These are phyloP conservation scores for Talaromyces liani DNA, from an alignment of 495 filamentous ascomycete genomes.

Conservation along the genomic window DNA sequence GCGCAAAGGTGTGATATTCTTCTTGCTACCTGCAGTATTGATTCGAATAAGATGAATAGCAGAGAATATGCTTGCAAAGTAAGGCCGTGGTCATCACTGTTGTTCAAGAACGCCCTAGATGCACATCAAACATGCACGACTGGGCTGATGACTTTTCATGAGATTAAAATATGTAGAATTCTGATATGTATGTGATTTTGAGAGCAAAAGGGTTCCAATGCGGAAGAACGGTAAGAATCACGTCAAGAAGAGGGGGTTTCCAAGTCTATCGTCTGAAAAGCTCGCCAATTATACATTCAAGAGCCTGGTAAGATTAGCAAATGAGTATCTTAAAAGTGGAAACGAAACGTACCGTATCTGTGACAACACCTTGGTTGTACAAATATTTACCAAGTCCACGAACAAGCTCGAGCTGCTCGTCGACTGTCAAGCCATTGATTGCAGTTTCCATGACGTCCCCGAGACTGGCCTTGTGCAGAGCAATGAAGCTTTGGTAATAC, in stretches of 20 bases:
- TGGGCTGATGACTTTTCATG: not conserved
- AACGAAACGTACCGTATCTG: slow-evolving; percentile 45
- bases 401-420: slow-evolving; percentile 86
- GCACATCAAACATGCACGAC: not conserved
- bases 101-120: not conserved
- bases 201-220: not conserved
- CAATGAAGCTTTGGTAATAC: slow-evolving; percentile 98
- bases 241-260: not conserved
- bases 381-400: slow-evolving; percentile 77
- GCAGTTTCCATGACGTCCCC: slow-evolving; percentile 82
- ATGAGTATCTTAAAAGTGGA: not conserved
- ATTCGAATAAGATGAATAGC: not conserved
- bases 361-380: slow-evolving; percentile 70
- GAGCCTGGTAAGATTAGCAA: slow-evolving; percentile 20
- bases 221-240: not conserved
- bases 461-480: slow-evolving; percentile 69
- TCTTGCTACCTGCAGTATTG: not conserved
- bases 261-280: slow-evolving; percentile 30
- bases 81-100: not conserved
- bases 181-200: not conserved
- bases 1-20: not conserved
- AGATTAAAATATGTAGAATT: not conserved
- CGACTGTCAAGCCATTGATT: slow-evolving; percentile 71
- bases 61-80: not conserved
- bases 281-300: slow-evolving; percentile 36